Evolutionary conservation across 2,329 filamentous ascomycete genomes (phyloP).

Genomic region (Penicillium sp.): DNA sequence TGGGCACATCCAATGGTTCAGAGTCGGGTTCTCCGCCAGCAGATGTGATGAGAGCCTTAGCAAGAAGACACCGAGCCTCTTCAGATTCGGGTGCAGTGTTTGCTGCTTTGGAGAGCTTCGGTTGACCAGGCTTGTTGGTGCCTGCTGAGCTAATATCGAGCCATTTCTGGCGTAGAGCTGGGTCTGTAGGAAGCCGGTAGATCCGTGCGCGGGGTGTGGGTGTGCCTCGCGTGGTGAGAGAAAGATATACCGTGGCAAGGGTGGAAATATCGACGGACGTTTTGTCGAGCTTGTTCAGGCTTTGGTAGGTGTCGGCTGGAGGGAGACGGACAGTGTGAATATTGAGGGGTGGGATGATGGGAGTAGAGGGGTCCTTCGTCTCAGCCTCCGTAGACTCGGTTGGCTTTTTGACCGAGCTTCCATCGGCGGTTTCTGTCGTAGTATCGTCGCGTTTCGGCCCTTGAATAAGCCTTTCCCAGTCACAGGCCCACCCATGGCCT

Average conservation of each 20-base stretch:
- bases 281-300: constrained; percentile 23
- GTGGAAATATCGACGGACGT: constrained; percentile 20
- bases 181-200: constrained; percentile 72
- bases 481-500: constrained; percentile 77
- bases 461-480: constrained; percentile 70
- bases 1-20: constrained; percentile 59
- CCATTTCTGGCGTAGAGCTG: constrained; percentile 67
- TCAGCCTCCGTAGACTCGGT: constrained; percentile 11
- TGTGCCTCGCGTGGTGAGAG: constrained; percentile 66
- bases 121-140: constrained; percentile 23
- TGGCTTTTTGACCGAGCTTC: constrained; percentile 11
- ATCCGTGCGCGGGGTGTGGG: constrained; percentile 72
- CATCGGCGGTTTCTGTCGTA: neutral
- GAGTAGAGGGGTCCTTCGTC: constrained; percentile 7
- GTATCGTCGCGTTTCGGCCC: constrained; percentile 19
- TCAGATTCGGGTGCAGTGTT: constrained; percentile 11
- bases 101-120: neutral
- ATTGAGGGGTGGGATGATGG: constrained; percentile 26
- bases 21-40: constrained; percentile 40
- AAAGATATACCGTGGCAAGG: constrained; percentile 64
- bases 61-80: constrained; percentile 29
- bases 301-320: constrained; percentile 36
- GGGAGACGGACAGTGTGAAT: constrained; percentile 41
- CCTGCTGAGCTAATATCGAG: constrained; percentile 51
- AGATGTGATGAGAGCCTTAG: constrained; percentile 33